Base-by-base conservation (phyloP, 148 eudicot genomes). In the Spergularia bocconei region DNA sequence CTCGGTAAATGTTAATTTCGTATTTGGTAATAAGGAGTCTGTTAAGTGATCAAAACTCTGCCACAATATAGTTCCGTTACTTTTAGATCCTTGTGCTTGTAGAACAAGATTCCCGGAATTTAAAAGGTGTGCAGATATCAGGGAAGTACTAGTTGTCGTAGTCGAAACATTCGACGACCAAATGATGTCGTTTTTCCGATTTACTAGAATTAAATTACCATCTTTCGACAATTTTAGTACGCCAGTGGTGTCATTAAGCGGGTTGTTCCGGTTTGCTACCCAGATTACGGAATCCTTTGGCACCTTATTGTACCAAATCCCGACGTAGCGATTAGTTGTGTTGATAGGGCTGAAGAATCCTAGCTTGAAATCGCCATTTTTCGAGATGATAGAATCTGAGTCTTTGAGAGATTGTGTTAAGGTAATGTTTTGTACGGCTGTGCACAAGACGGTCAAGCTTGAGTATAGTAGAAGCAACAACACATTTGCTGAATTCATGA, bases 221-320 rank as follows among this genome's bases (percentile, higher is more conserved):
- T 84, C 80, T 6, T 65, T 53, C 11, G 85, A 82, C 20, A 86
- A 52, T 6, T n/a, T 60, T 41, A 86, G 20, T 4, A 72, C 52
- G 12, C 89, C 83, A 3, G 84, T 79, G 39, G 86, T 79, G 44
- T 86, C 89, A 38, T 33, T 77, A 16, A 84, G 76, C 41, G 87
- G 89, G 50, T 21, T 79, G 53, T 84, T 77, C 52, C 86, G 69
- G 61, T 86, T 84, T 14, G 84, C 89, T 13, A 84, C 85, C 89
- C 89, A 86, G 9, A 81, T 59, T 38, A 74, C 63, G 48, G 76
- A 57, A 10, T 47, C 74, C 9, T 13, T 70, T 7, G 78, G 17
- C 56, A 71, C 68, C 60, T 75, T 33, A 63, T 59, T 75, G 25
- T 73, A 86, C 89, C 89, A 86, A 25, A 84, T 84, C 21, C 89